Base-by-base conservation (phyloP, 371 early-diverging fungal species). In the Blyttiomyces sp. region DNA sequence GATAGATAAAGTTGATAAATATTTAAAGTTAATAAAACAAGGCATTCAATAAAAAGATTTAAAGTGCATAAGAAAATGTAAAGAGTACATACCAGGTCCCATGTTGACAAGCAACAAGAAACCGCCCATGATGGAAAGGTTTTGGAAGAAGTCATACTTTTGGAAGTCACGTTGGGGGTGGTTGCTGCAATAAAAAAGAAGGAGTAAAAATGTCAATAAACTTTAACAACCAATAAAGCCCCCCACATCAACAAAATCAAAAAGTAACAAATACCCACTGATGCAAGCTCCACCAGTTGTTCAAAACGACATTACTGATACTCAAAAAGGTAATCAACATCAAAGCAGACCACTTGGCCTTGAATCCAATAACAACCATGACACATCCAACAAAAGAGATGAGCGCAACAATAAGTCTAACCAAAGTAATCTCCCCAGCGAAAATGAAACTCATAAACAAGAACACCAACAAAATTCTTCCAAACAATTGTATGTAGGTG, bases 101-200 rank as follows among this genome's bases (percentile, higher is more conserved):
- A 92, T 84, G 71, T 87, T 93, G 69, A 88, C 88, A 34, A 96
- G 83, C 52, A 96, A 74, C 54, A 96, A 74, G 73, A 96, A 91
- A 19, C 97, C 96, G 53, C 97, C 96, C 74, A 95, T 85, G 73
- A 93, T 93, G 17, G 93, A 92, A 49, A 96, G 79, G 2, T 90
- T 96, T 74, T 96, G 96, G 89, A 96, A 96, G 68, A 96, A 96
- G 77, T 96, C 97, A 72, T 96, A 96, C 79, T 94, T 91, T 65
- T 93, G 84, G 71, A 95, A 96, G 62, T 96, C 97, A 56, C 76
- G 61, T 44, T 64, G 66, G 7, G 70, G 70, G 64, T 70, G 70
- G 34, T 31, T 54, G 56, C 69, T 68, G 48, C 9, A 32, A 23
- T 13, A 59, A 50, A 24, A 16, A 23, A 9, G 7, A 44, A 30